A percentile compares a stretch with the other conserved stretches of the same genome.
Evolutionary conservation across 2,329 filamentous ascomycete species (phyloP).

Genomic region (Trichoderma semiorbis): DNA sequence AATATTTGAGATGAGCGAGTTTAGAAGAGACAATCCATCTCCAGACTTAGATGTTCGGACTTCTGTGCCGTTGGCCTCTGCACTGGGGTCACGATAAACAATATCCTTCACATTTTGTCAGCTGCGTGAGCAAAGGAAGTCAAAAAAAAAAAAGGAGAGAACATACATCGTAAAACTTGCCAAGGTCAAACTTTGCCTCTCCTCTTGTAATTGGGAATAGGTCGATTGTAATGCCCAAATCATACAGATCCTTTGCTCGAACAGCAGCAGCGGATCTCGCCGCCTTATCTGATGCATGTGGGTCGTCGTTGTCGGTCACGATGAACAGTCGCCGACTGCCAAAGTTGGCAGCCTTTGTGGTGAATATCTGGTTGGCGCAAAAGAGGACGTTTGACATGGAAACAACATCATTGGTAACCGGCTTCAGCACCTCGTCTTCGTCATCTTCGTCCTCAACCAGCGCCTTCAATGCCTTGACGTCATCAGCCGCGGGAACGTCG

Average conservation of each 20-base stretch:
- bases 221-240: conserved; percentile 86
- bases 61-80: conserved; percentile 56
- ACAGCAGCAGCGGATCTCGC: conserved; percentile 75
- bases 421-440: conserved; percentile 63
- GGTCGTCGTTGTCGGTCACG: conserved; percentile 90
- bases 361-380: conserved; percentile 94
- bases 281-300: conserved; percentile 69
- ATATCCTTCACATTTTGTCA: conserved; percentile 61
- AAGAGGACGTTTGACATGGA: conserved; percentile 89
- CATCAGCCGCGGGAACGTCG: conserved; percentile 78
- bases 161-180: conserved; percentile 85
- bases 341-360: conserved; percentile 91
- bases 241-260: conserved; percentile 90
- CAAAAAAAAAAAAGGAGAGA: neutral
- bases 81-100: conserved; percentile 73
- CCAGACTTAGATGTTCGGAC: conserved; percentile 64
- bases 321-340: conserved; percentile 90
- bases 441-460: conserved; percentile 77
- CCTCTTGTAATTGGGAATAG: conserved; percentile 80
- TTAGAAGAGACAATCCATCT: conserved; percentile 75
- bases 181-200: conserved; percentile 70
- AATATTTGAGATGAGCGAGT: conserved; percentile 79
- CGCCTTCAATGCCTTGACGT: conserved; percentile 75
- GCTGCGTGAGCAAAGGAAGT: neutral
- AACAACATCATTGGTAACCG: conserved; percentile 63